Base-by-base conservation (phyloP, 2,329 filamentous ascomycete species). In the Kalaharituber pfeilii region DNA sequence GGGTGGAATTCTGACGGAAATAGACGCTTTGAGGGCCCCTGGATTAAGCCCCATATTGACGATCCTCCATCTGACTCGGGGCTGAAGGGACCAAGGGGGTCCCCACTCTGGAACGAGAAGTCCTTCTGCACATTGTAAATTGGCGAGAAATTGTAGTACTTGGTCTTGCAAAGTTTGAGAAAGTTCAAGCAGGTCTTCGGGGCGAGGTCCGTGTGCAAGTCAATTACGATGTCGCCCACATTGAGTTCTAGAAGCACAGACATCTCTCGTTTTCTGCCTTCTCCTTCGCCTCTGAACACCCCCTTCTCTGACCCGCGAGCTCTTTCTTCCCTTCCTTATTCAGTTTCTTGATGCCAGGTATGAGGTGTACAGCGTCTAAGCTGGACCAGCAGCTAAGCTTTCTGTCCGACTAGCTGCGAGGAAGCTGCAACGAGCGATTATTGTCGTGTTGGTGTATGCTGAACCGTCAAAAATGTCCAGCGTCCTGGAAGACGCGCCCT, bases 71-170 rank as follows among this genome's bases (percentile, higher is more conserved):
- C 86, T 63, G 88, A 94, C 49, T 87, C 79, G 62, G 78, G 73
- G 13, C 86, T 85, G 55, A 83, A 78, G 11, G 88, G 89, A 11
- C 91, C 89, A 52, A 96, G 80, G 11, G 89, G 89, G 65, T 96
- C 91, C 67, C 89, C 89, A 28, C 86, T 93, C 69, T 96, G 89
- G 70, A 94, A 94, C 57, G 88, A 94, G 70, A 95, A 96, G 69
- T 86, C 81, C 68, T 89, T 91, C 67, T 95, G 91, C 33, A 98
- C 79, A 62, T 82, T 87, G 71, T 95, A 86, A 53, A 96, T 73
- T 25, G 89, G 91, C 5, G 87, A 81, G 69, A 93, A 96, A 73
- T 96, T 96, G 79, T 95, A 98, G 72, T 96, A 98, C 73, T 95
- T 98, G 70, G 87, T 75, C 72, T 96, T 96, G 79, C 91, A 95